phyloP scores from a whole-genome alignment of 2,329 filamentous ascomycete genomes.

The Colletotrichum lupini region DNA sequence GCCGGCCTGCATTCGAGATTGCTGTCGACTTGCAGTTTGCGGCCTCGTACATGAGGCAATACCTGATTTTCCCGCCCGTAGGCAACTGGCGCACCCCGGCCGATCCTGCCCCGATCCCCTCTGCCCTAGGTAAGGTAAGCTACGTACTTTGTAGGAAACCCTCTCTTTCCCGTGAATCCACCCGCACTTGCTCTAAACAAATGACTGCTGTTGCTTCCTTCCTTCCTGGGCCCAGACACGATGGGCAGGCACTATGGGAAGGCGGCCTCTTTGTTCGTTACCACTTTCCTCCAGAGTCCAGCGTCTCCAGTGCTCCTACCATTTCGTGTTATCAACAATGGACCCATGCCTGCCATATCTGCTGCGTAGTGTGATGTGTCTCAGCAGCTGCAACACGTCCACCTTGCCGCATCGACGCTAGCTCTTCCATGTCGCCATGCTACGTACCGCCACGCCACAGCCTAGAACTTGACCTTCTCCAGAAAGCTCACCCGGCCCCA shows the following conservation, averaged over 20 bases:
- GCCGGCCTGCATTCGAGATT: not conserved
- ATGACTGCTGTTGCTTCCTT: not conserved
- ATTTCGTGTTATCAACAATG: not conserved
- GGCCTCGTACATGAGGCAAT: conserved; percentile 28
- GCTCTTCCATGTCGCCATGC: conserved; percentile 8
- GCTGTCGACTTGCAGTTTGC: not conserved
- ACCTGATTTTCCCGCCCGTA: conserved; percentile 18
- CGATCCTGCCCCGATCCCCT: conserved; percentile 18
- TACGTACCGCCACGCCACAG: not conserved
- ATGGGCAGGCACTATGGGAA: not conserved
- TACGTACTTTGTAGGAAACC: no score
- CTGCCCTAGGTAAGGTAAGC: not conserved
- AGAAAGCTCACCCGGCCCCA: not conserved
- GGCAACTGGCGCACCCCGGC: conserved; percentile 15
- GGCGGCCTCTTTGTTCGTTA: conserved; percentile 29
- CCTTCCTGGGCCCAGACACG: not conserved
- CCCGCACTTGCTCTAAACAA: conserved; percentile 11
- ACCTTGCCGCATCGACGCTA: conserved; percentile 27
- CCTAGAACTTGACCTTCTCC: conserved; percentile 7
- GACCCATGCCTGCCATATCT: not conserved
- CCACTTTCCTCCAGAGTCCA: not conserved
- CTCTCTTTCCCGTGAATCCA: not conserved
- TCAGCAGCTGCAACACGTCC: conserved; percentile 4
- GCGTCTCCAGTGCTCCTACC: not conserved
- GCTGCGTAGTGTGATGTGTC: not conserved